Evolutionary conservation across 805 yeast species (phyloP).

Genomic region (Starmerella powellii): DNA sequence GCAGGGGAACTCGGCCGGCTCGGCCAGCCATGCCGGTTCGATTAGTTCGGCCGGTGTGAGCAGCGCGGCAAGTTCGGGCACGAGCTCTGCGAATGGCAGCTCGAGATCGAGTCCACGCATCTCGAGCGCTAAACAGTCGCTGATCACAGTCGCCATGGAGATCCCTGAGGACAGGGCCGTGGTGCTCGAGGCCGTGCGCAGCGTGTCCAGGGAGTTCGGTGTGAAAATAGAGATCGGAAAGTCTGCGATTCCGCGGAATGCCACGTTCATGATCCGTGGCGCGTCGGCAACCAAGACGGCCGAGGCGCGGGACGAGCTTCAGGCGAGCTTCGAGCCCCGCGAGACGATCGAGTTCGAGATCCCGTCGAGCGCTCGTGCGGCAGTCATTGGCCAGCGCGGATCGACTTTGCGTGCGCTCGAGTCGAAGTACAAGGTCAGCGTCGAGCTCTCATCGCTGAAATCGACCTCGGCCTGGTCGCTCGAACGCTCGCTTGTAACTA

Average conservation of each 20-base stretch:
- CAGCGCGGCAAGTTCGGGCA: too few relatives aligned
- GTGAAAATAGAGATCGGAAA: slow-evolving; percentile 18
- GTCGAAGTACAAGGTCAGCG: slow-evolving; percentile 6
- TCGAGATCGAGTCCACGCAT: neutral
- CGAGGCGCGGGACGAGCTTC: slow-evolving; percentile 9
- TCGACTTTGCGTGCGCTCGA: slow-evolving; percentile 13
- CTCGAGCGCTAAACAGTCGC: neutral
- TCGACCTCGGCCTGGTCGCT: slow-evolving; percentile 9
- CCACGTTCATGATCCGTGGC: slow-evolving; percentile 20
- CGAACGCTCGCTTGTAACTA: slow-evolving; percentile 6
- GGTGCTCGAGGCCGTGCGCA: slow-evolving; percentile 9
- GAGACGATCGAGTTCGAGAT: slow-evolving; percentile 5
- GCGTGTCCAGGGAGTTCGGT: slow-evolving; percentile 1
- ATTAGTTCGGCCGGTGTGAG: too few relatives aligned
- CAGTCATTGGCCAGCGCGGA: slow-evolving; percentile 21
- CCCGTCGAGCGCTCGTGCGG: slow-evolving; percentile 17
- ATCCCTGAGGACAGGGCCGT: slow-evolving; percentile 2
- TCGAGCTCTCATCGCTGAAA: slow-evolving; percentile 2
- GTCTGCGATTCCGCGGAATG: slow-evolving; percentile 11
- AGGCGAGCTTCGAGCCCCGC: slow-evolving; percentile 14
- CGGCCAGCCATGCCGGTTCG: too few relatives aligned
- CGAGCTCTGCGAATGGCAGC: neutral
- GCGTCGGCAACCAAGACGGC: slow-evolving; percentile 6
- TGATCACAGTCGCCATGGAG: slow-evolving; percentile 5
- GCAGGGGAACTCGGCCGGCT: too few relatives aligned